Conservation (phyloP, 1,284 basidiomycete species). For the Cystobasidium sp. region DNA sequence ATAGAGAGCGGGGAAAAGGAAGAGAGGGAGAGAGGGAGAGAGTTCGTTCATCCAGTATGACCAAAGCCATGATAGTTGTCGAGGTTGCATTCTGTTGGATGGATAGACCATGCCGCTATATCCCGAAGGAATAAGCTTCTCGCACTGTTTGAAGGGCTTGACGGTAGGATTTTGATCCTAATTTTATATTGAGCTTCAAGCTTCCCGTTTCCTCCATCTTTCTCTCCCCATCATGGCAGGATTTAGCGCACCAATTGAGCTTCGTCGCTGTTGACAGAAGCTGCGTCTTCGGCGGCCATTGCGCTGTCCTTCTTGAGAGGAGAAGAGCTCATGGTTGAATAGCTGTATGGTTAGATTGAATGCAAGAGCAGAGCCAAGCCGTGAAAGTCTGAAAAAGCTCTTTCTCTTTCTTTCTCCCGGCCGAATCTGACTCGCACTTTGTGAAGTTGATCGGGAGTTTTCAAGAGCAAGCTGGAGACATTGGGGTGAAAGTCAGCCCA, state of each 20-base stretch:
- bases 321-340: slow-evolving; percentile 15
- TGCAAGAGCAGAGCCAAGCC: slow-evolving; percentile 2
- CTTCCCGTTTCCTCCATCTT: neutral
- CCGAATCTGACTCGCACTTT: slow-evolving; percentile 3
- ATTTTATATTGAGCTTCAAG: neutral
- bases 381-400: neutral
- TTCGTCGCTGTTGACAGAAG: slow-evolving; percentile 40
- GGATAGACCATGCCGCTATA: neutral
- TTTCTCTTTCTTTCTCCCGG: neutral
- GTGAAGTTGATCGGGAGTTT: slow-evolving; percentile 1
- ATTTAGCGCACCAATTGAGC: slow-evolving; percentile 38
- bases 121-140: no score
- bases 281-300: neutral
- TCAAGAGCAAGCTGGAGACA: neutral
- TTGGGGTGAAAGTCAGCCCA: no score
- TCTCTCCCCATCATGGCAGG: neutral
- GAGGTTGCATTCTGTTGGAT: neutral
- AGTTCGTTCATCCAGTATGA: neutral
- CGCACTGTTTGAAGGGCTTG: neutral
- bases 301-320: slow-evolving; percentile 17
- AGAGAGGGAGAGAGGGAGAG: neutral
- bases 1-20: neutral
- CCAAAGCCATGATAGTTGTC: neutral
- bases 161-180: neutral
- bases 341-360: neutral